A percentile compares a stretch with the other conserved stretches of the same genome.
These are phyloP conservation scores for Verticillium klebahnii DNA, from an alignment of 2,329 filamentous ascomycete species.

Conservation along the genomic window DNA sequence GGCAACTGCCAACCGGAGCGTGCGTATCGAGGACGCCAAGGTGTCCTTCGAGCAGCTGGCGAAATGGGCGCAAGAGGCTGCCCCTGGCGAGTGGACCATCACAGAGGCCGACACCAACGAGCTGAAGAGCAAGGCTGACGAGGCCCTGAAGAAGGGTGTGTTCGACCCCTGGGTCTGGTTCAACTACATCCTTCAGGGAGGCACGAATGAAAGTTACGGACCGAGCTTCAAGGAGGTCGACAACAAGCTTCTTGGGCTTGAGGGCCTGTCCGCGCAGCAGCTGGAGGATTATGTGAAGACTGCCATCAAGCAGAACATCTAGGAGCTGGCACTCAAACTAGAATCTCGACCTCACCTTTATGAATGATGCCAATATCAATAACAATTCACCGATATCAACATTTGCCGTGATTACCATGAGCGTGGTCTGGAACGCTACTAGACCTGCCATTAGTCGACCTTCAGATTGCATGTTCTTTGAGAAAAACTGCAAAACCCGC, in stretches of 20 bases:
- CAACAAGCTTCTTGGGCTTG: conserved; percentile 40
- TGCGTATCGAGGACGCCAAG: conserved; percentile 46
- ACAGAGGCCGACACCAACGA: not conserved
- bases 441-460: no score
- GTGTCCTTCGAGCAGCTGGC: conserved; percentile 44
- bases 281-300: not conserved
- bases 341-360: not conserved
- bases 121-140: not conserved
- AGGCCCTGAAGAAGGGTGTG: not conserved
- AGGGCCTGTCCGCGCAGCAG: conserved; percentile 11
- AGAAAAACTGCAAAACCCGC: no score
- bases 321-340: not conserved
- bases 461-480: no score
- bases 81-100: not conserved
- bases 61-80: not conserved
- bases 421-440: no score
- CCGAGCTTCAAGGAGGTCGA: conserved; percentile 29
- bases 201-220: conserved; percentile 18
- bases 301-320: not conserved
- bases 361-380: not conserved
- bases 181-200: not conserved
- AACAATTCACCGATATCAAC: not conserved
- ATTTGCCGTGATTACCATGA: not conserved
- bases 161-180: not conserved
- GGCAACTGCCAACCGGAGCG: conserved; percentile 45